phyloP scores from a whole-genome alignment of 306 rosid species.

The Cucurbita argyrosperma region DNA sequence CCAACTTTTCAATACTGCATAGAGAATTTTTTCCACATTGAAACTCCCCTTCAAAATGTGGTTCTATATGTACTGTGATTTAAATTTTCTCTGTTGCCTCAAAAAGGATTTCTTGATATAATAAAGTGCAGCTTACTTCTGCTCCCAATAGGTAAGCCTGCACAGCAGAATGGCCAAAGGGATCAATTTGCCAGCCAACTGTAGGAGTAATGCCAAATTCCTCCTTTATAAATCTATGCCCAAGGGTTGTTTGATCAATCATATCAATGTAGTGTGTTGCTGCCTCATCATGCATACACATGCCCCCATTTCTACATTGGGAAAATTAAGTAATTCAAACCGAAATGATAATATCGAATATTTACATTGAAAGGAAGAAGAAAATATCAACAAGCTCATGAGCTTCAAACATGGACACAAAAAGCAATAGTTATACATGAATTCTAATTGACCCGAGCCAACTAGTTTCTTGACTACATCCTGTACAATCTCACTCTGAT shows the following conservation, averaged over 20 bases:
- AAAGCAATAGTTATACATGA: slow-evolving; percentile 36
- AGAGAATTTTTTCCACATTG: background rate
- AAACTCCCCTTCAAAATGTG: background rate
- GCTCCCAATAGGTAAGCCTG: slow-evolving; percentile 51
- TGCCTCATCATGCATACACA: slow-evolving; percentile 97
- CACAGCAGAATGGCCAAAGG: slow-evolving; percentile 51
- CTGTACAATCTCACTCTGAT: slow-evolving; percentile 46
- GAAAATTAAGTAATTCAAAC: background rate
- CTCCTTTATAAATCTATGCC: slow-evolving; percentile 19
- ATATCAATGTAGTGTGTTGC: slow-evolving; percentile 75
- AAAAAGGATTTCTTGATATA: background rate
- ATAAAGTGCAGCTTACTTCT: slow-evolving; percentile 18
- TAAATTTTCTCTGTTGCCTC: background rate
- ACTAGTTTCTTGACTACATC: slow-evolving; percentile 47
- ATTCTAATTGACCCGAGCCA: slow-evolving; percentile 71
- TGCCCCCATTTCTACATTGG: slow-evolving; percentile 76
- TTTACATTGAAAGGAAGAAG: background rate
- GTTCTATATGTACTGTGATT: background rate
- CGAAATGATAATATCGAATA: background rate
- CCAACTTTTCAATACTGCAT: background rate
- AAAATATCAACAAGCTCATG: background rate
- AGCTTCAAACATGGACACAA: background rate
- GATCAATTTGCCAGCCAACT: slow-evolving; percentile 53
- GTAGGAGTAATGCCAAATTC: slow-evolving; percentile 33
- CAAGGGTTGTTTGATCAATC: slow-evolving; percentile 35